Conservation (phyloP, 2,329 filamentous ascomycete species). For the Claviceps sp. region DNA sequence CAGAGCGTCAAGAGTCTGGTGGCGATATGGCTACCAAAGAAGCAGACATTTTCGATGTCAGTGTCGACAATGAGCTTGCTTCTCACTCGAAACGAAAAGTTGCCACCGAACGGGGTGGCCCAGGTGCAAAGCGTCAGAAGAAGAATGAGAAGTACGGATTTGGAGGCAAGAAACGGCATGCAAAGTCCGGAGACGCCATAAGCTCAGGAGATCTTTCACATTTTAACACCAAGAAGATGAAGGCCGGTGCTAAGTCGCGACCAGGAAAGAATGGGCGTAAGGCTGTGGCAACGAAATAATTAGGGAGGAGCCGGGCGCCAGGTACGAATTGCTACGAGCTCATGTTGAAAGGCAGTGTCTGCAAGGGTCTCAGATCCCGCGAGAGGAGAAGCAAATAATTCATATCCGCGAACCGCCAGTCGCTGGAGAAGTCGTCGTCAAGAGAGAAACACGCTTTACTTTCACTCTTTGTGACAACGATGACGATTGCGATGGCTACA, state of each 20-base stretch:
- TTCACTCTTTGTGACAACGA: too few species aligned
- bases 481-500: too few species aligned
- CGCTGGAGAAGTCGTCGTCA: too few species aligned
- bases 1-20: constrained; percentile 69
- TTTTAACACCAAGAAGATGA: constrained; percentile 78
- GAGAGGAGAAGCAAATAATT: too few species aligned
- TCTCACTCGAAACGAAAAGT: constrained; percentile 24
- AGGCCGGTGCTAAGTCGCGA: constrained; percentile 37
- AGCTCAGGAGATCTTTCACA: constrained; percentile 69
- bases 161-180: constrained; percentile 85
- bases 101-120: constrained; percentile 19
- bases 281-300: constrained; percentile 19
- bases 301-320: too few species aligned
- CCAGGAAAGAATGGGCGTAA: constrained; percentile 40
- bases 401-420: too few species aligned
- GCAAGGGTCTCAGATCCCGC: too few species aligned
- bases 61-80: constrained; percentile 54
- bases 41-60: constrained; percentile 82
- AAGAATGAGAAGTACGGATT: constrained; percentile 93
- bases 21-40: constrained; percentile 56
- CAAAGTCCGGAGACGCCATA: constrained; percentile 79
- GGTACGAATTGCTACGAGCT: too few species aligned
- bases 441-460: too few species aligned
- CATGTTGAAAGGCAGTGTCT: too few species aligned
- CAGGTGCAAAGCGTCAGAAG: constrained; percentile 63